Base-by-base conservation (phyloP, 208 protist genomes). In the Trypanosoma conorhini region DNA sequence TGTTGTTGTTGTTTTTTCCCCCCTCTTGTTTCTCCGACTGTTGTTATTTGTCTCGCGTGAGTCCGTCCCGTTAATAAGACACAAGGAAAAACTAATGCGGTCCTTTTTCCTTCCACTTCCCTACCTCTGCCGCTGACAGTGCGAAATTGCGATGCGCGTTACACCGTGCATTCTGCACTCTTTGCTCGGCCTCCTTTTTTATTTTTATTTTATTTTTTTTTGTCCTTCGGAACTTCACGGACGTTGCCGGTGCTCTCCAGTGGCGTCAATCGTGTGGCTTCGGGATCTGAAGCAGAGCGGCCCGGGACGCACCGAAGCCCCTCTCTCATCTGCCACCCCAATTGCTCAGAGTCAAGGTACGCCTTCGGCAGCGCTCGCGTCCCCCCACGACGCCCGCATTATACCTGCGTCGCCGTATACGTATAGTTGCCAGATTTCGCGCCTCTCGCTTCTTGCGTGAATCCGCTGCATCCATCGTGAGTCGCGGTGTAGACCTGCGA, bases 141-240 rank as follows among this genome's bases (percentile, higher is more conserved):
- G 15, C 5, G 42, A 13, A 19, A 46, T 46, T 10, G 15, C 8
- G 8, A n/a, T 46, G 42, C 13, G 42, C 9, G 42, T 19, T 46
- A 12, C 9, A 46, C 17, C 42, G 9, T 2, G 9, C 1, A 46
- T 46, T 46, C 1, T 57, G 21, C 15, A 54, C 12, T 24, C 50
- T 24, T 30, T 42, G 8, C 59, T 13, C 73, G 17, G 58, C n/a
- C 21, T 55, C 24, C 10, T n/a, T 51, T 56, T 22, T 51, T 33
- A 8, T 21, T 55, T 73, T 69, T 19, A 26, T 55, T 19, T 35
- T 64, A 55, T 70, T 40, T 70, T 60, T 70, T 67, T 68, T 31
- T 61, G 51, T 60, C 55, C 38, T 35, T 67, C 54, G 8, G 8
- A 13, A 12, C 1, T 46, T 46, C 5, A 46, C 9, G 13, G 42